Evolutionary conservation across 2,329 filamentous ascomycete species (phyloP), one percentile per base, ranked within the genome.

Genomic region (Aulographum hederae): DNA sequence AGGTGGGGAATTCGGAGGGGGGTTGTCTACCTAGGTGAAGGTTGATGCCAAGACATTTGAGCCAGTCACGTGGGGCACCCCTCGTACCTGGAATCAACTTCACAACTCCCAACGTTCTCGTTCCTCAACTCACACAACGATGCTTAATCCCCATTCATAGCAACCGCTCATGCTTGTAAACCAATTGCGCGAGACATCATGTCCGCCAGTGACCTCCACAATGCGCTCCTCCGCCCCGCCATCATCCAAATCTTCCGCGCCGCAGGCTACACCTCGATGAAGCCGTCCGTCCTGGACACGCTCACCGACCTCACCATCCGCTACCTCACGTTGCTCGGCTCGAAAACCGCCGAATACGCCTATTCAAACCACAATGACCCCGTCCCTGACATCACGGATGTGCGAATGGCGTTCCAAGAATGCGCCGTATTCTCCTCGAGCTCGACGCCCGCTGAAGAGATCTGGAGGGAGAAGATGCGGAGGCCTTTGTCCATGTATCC

Each of bases 231-330:
- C 35, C 81, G 84, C 26, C 86, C 86, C 2, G 75, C 76, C 30
- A 71, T 94, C 37, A 71, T 95, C 35, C 84, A 94, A 55, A 86
- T 92, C 45, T 72, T 95, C 32, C 82, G 86, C 47, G 81, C 85
- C 18, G 77, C 82, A 16, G 86, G 86, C 49, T 95, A 91, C 58
- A 80, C 91, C 51, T 67, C 76, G 26, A 79, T 82, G 31, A 73
- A 73, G 33, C 75, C 81, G 2, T 76, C 77, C 3, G 84, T 91
- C 5, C 63, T 94, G 35, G 85, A 95, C 56, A 75, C 79, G 6
- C 53, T 94, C n/a, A 79, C 82, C 11, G 84, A 94, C 53, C 65
- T 95, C 5, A 75, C 82, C 1, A 78, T 76, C 27, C 73, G 79
- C 41, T 92, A 94, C 53, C 60, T 95, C 35, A 60, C 71, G 15